phyloP scores from a whole-genome alignment of 768 basidiomycete genomes.

The Cystofilobasidium bisporidii region DNA sequence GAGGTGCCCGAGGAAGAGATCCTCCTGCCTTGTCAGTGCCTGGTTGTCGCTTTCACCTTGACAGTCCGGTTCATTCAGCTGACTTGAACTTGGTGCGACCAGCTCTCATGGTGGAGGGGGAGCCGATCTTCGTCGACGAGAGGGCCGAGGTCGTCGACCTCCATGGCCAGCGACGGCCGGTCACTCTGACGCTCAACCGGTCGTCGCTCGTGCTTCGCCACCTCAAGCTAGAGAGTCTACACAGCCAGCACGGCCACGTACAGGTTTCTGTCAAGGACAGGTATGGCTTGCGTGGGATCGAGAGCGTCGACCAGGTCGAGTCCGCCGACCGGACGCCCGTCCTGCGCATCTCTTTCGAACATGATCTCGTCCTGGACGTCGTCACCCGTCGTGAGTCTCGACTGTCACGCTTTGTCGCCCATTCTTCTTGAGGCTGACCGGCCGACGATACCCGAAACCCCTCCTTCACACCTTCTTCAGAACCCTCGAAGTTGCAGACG shows the following conservation, averaged over 20 bases:
- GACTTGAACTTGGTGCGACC: no score
- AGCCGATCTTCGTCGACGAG: not conserved
- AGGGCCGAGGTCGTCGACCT: not conserved
- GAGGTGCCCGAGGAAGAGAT: not conserved
- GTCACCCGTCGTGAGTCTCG: not conserved
- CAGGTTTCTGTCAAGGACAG: not conserved
- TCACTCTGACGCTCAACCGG: not conserved
- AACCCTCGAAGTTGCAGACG: not conserved
- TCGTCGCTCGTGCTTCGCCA: not conserved
- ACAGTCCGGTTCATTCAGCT: no score
- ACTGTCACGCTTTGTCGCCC: not conserved
- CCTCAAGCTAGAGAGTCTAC: not conserved
- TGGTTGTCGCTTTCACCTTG: no score
- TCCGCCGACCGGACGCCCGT: not conserved
- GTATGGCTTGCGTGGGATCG: not conserved
- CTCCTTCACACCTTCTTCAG: no score
- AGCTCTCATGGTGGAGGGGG: not conserved
- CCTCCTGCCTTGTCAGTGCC: not conserved
- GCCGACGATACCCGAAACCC: no score
- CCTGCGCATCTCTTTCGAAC: not conserved
- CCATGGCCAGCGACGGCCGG: not conserved
- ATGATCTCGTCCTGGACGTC: not conserved
- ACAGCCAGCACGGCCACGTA: not conserved
- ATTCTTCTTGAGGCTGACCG: not conserved
- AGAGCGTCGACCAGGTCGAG: not conserved